phyloP scores from a whole-genome alignment of 352 stramenopile genomes.

The Phytophthora litchii region DNA sequence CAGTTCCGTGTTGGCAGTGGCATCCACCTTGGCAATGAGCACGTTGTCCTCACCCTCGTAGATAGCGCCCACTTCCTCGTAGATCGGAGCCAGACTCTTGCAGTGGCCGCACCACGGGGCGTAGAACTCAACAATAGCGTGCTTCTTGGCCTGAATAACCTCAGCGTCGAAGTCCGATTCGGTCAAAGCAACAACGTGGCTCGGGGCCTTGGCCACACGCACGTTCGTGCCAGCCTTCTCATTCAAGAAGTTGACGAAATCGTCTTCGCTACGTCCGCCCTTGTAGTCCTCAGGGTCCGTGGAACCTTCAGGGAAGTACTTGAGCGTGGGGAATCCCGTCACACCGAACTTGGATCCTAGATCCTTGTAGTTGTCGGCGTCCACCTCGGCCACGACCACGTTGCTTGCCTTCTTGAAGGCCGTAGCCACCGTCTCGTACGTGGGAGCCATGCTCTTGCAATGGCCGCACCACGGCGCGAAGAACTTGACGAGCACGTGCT shows the following conservation, averaged over 20 bases:
- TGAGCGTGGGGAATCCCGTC: conserved; percentile 93
- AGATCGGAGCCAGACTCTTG: conserved; percentile 90
- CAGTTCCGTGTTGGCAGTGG: conserved; percentile 62
- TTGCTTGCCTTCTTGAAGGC: conserved; percentile 87
- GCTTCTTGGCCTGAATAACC: conserved; percentile 84
- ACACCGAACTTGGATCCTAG: conserved; percentile 86
- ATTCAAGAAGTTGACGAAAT: conserved; percentile 82
- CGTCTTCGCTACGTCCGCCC: conserved; percentile 83
- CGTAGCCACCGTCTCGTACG: conserved; percentile 87
- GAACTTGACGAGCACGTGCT: conserved; percentile 89
- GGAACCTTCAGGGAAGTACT: conserved; percentile 87
- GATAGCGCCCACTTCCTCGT: conserved; percentile 84
- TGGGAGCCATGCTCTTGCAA: conserved; percentile 88
- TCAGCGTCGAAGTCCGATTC: conserved; percentile 77
- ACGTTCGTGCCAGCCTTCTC: conserved; percentile 76
- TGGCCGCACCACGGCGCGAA: conserved; percentile 93
- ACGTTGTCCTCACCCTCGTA: conserved; percentile 80
- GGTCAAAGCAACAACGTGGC: conserved; percentile 65
- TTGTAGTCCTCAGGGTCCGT: conserved; percentile 88
- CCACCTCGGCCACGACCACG: conserved; percentile 90
- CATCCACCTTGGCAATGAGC: conserved; percentile 87
- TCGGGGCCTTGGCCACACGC: conserved; percentile 72
- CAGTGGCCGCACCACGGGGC: conserved; percentile 95
- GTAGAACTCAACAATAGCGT: conserved; percentile 94
- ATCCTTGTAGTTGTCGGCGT: conserved; percentile 88